Evolutionary conservation across 2,329 filamentous ascomycete species (phyloP), one percentile per base, ranked within the genome.

Genomic region (Paraphoma sp.): DNA sequence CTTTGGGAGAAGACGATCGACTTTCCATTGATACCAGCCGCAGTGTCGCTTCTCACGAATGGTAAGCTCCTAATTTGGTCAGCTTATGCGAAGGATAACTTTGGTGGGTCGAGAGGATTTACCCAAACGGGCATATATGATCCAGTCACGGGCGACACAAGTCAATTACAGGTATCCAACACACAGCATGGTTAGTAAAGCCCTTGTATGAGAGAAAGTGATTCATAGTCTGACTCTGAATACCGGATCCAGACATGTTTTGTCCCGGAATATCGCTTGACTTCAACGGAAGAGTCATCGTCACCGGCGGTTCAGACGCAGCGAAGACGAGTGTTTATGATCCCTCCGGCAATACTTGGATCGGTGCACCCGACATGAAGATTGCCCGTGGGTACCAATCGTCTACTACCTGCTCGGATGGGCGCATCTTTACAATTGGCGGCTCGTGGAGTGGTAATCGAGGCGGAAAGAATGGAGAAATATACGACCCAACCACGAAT

Each of bases 341-440:
- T 55, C 77, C 81, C 1, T 64, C 57, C 1, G 63, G 71, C 4
- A 76, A 83, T 42, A 68, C 69, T 2, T 88, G 84, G 84, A 80
- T 72, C 0, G 60, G 71, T 11, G 76, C 83, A 0, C 77, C 73
- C 38, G 69, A 78, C 3, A 85, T 86, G 81, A 78, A 86, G 62
- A 75, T 85, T 36, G 83, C 83, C 7, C 85, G 87, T 56, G 87
- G 85, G 81, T 87, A 82, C 45, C 85, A 87, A 48, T 72, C 83
- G 0, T 80, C 81, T 0, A 74, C 80, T 0, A 84, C 81, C 0
- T 64, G 80, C 1, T 83, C 83, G 0, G 79, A 85, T 55, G 85
- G 85, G 4, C 75, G 79, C 0, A 79, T 87, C 23, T 88, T 87
- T 69, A 81, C 78, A 11, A 86, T 87, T 38, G 86, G 86, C 16